Conservation (phyloP, 2,329 filamentous ascomycete species). For the Ophiostoma himal-ulmi region DNA sequence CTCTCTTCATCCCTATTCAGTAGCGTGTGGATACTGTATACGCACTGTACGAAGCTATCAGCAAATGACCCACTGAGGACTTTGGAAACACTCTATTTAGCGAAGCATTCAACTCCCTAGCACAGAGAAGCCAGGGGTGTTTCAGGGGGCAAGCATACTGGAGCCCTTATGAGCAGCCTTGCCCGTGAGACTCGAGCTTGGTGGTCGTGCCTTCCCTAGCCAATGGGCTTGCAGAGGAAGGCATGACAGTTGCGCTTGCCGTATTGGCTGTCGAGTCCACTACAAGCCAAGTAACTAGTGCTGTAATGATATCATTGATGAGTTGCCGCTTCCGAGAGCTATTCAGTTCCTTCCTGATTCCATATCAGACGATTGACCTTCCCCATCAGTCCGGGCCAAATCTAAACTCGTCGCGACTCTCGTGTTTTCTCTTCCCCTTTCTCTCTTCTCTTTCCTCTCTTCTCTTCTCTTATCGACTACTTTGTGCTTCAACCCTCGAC, state of each 20-base stretch:
- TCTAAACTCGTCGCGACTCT: background rate
- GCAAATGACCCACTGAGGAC: background rate
- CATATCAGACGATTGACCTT: conserved; percentile 12
- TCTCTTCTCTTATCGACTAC: background rate
- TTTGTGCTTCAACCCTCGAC: background rate
- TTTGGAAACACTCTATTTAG: no score
- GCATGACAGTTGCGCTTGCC: conserved; percentile 12
- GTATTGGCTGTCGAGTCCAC: conserved; percentile 14
- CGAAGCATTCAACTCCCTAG: no score
- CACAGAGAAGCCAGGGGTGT: no score
- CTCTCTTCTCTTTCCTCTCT: background rate
- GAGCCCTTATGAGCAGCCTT: no score
- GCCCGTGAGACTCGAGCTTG: conserved; percentile 1
- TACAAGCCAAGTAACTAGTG: background rate
- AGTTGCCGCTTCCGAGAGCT: background rate
- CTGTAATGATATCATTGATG: conserved; percentile 22
- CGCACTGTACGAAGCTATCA: background rate
- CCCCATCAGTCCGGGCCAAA: background rate
- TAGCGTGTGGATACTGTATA: background rate
- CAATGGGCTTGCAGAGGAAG: conserved; percentile 18
- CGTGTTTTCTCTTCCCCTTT: background rate
- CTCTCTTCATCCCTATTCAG: background rate
- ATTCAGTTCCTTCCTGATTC: conserved; percentile 8
- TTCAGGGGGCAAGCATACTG: no score
- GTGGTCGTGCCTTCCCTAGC: conserved; percentile 10